Percentiles rank a stretch among this genome's conserved stretches.
phyloP scores from a whole-genome alignment of 148 eudicot species.

The Arctostaphylos glauca region DNA sequence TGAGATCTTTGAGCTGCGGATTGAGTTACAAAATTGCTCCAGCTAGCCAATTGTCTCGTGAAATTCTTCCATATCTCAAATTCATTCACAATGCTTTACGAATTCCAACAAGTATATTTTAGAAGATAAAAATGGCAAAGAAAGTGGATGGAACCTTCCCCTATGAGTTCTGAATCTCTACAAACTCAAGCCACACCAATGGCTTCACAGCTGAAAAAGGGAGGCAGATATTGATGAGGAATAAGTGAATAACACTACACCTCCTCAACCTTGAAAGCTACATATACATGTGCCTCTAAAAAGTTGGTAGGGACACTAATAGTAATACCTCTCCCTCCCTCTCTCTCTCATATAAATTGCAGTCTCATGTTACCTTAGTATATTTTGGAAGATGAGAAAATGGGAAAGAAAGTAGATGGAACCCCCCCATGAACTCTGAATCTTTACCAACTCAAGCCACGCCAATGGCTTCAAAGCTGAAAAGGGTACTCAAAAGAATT shows the following conservation, averaged over 20 bases:
- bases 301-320: too few relatives aligned
- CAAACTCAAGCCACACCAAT: too few relatives aligned
- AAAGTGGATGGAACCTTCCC: conserved; percentile 15
- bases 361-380: conserved; percentile 11
- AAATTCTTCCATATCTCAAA: too few relatives aligned
- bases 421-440: conserved; percentile 22
- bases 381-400: conserved; percentile 14
- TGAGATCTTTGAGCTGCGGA: too few relatives aligned
- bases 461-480: conserved; percentile 32
- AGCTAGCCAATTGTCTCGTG: too few relatives aligned
- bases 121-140: conserved; percentile 26
- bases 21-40: too few relatives aligned
- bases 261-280: conserved; percentile 30
- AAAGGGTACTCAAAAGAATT: conserved; percentile 22
- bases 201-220: too few relatives aligned
- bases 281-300: conserved; percentile 21
- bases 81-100: too few relatives aligned
- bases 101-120: too few relatives aligned
- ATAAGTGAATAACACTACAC: conserved; percentile 38
- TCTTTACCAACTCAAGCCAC: conserved; percentile 27
- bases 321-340: neutral
- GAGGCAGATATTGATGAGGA: conserved; percentile 42
- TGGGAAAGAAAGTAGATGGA: conserved; percentile 22
- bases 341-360: neutral
- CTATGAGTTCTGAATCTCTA: too few relatives aligned